Base-by-base conservation (phyloP, 2,329 filamentous ascomycete species). In the Ramichloridium luteum region DNA sequence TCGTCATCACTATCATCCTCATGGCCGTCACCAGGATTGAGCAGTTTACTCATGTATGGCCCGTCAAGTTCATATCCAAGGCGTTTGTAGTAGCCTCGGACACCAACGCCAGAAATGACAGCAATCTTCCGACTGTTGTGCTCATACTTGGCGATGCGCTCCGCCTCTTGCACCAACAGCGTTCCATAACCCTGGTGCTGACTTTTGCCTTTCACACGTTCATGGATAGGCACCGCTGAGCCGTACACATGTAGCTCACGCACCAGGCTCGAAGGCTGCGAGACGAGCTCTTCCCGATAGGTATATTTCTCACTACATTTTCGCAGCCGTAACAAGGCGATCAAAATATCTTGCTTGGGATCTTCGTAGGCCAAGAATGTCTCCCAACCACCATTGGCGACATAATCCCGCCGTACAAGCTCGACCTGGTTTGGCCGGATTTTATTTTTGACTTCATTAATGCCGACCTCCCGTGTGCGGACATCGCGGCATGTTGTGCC, bases 361-460 rank as follows among this genome's bases (percentile, higher is more conserved):
- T 98, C 90, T 55, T 98, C 90, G 51, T 98, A 98, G 2, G 90
- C 86, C 4, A 98, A 66, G 61, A 98, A 98, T 0, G 90, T 98
- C 60, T 98, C 90, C 90, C 90, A 98, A 14, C 90, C 92, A 23
- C 81, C 86, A 54, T 98, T 98, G 45, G 90, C 90, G 0, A 75
- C 72, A 58, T 98, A 98, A 61, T 98, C 90, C 43, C 90, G 72
- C 15, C 90, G 78, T 16, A 98, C 79, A 13, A 98, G 74, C 64
- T 98, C 90, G 36, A 98, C 82, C 56, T 98, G 88, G 44, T 86
- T 92, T 0, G 90, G 90, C 1, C 88, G 72, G 46, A 98, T 94
- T 65, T 96, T 96, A 67, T 98, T 78, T 65, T 98, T 98, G 43
- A 98, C 88, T 61, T 98, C 90, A 56, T 98, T 98, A 60, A 98